These are phyloP conservation scores for Nepenthes gracilis DNA, from an alignment of 148 eudicot species.

Conservation along the genomic window DNA sequence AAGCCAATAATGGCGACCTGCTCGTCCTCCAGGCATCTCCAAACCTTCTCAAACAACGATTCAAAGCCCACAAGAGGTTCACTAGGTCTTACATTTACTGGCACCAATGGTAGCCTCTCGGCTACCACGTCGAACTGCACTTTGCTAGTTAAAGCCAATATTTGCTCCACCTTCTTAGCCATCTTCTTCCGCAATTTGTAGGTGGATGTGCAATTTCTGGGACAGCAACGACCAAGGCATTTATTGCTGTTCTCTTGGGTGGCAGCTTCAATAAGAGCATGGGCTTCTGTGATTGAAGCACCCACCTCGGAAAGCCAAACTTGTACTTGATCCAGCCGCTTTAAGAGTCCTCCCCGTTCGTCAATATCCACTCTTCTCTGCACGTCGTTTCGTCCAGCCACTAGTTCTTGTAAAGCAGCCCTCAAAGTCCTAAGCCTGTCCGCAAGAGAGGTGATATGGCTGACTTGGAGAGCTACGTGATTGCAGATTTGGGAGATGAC, in stretches of 20 bases:
- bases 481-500: neutral
- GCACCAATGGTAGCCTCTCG: conserved; percentile 6
- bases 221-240: conserved; percentile 5
- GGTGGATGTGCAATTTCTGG: conserved; percentile 7
- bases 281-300: conserved; percentile 11
- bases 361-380: conserved; percentile 17
- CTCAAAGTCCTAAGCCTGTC: neutral
- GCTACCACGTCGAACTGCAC: conserved; percentile 11
- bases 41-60: conserved; percentile 9
- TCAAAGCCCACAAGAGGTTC: conserved; percentile 28
- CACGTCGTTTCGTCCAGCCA: conserved; percentile 22
- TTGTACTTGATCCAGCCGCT: conserved; percentile 18
- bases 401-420: conserved; percentile 8
- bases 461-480: neutral
- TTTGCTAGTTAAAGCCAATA: conserved; percentile 15
- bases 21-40: conserved; percentile 16
- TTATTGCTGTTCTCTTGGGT: neutral
- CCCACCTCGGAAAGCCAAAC: conserved; percentile 29
- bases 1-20: conserved; percentile 26
- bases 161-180: conserved; percentile 5
- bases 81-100: conserved; percentile 12
- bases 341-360: conserved; percentile 11
- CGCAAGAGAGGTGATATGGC: neutral
- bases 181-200: conserved; percentile 21
- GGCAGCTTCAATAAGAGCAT: conserved; percentile 1